Base-by-base conservation (phyloP, 306 rosid species). In the Begonia loranthoides region DNA sequence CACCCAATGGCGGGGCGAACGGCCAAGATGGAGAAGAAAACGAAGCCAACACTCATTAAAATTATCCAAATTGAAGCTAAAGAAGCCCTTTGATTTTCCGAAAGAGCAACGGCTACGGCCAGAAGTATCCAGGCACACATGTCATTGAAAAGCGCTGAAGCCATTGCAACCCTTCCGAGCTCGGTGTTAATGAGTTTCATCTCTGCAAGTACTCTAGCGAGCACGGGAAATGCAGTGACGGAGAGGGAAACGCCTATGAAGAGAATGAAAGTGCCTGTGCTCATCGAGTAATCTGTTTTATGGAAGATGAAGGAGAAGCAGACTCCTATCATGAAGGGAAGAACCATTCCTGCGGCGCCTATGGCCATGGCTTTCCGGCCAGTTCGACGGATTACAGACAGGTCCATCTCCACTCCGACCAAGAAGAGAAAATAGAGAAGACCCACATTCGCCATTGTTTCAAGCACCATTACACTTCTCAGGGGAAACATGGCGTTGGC, bases 381-480 rank as follows among this genome's bases (percentile, higher is more conserved):
- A 0, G 76, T 65, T 12, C 79, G 74, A 13, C 80, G 73, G 43
- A 88, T 48, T 0, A 74, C 80, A 0, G 89, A 49, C 34, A 84
- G 57, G 58, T 88, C 97, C 95, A 88, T 84, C 45, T 88, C 93
- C 45, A 88, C 67, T 16, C 97, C 97, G 13, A 81, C 82, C 13
- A 88, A 40, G 75, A 88, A 88, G 16, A 88, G 65, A 49, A 84
- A 82, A 69, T 79, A 84, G 45, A 84, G 84, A 3, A 88, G 87
- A 22, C 96, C 94, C 45, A 84, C 74, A 13, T 88, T 84, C 10
- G 95, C 97, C 93, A 88, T 75, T 65, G 95, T 77, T 56, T 88
- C 95, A 9, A 84, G 12, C 56, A 81, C 79, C 84, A 81, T 69
- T 45, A 80, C 84, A 73, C 97, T 84, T 57, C 75, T 77, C 43